phyloP scores from a whole-genome alignment of 2,329 filamentous ascomycete species.

The Penicillium sclerotiorum region DNA sequence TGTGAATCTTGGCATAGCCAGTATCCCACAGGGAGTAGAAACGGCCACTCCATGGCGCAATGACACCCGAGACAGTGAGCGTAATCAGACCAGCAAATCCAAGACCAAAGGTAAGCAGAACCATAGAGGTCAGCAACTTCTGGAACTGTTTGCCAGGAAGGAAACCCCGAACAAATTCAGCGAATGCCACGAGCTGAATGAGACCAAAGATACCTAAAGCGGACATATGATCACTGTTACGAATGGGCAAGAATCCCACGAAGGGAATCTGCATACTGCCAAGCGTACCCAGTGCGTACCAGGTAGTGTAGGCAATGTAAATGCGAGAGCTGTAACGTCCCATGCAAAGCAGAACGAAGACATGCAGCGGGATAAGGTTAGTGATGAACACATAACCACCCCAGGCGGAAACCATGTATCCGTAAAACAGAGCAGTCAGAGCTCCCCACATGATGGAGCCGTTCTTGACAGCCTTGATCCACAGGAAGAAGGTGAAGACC shows the following conservation, averaged over 20 bases:
- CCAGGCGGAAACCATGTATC: constrained; percentile 99
- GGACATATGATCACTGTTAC: constrained; percentile 98
- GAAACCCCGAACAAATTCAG: constrained; percentile 86
- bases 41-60: constrained; percentile 95
- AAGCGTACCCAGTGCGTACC: constrained; percentile 94
- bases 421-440: constrained; percentile 92
- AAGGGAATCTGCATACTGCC: constrained; percentile 99
- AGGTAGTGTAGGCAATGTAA: constrained; percentile 96
- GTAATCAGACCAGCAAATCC: constrained; percentile 75
- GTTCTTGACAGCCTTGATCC: constrained; percentile 97
- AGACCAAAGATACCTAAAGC: constrained; percentile 84
- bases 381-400: constrained; percentile 99
- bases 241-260: constrained; percentile 93
- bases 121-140: constrained; percentile 76
- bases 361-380: constrained; percentile 90
- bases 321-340: constrained; percentile 90
- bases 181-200: constrained; percentile 87
- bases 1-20: constrained; percentile 97
- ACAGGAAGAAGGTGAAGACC: constrained; percentile 97
- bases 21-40: constrained; percentile 99
- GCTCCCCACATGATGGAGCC: constrained; percentile 97
- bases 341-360: constrained; percentile 94
- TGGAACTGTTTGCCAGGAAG: constrained; percentile 93
- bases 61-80: constrained; percentile 83
- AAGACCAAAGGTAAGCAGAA: constrained; percentile 73